Evolutionary conservation across 768 basidiomycete species (phyloP).

Genomic region (Terana coerulea): DNA sequence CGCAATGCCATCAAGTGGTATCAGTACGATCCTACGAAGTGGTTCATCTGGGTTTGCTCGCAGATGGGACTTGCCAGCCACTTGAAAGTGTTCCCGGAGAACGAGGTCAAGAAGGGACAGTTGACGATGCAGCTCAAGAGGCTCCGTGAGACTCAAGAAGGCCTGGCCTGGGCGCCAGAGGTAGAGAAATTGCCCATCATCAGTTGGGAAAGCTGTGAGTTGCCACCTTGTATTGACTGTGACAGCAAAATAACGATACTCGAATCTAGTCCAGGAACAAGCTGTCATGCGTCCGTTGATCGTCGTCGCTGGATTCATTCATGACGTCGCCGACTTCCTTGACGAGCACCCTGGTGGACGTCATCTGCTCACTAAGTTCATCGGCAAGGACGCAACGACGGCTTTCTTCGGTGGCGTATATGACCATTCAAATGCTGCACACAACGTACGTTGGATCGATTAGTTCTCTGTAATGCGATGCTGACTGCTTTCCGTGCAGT

Average conservation of each 20-base stretch:
- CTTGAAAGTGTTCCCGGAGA: constrained; percentile 66
- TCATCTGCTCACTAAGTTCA: constrained; percentile 76
- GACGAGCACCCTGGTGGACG: constrained; percentile 92
- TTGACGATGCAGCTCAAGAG: constrained; percentile 93
- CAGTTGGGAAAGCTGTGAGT: constrained; percentile 82
- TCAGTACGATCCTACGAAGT: constrained; percentile 91
- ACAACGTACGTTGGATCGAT: constrained; percentile 52
- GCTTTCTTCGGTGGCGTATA: constrained; percentile 94
- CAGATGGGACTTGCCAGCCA: constrained; percentile 56
- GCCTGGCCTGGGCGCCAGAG: constrained; percentile 75
- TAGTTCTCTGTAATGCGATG: background rate
- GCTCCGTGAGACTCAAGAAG: constrained; percentile 73
- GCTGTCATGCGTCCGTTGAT: constrained; percentile 75
- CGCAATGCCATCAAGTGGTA: constrained; percentile 95
- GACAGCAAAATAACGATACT: background rate
- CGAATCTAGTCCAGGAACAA: constrained; percentile 67
- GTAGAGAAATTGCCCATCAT: constrained; percentile 75
- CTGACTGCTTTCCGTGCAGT: constrained; percentile 20
- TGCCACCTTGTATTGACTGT: background rate
- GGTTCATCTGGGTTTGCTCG: constrained; percentile 73
- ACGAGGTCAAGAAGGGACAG: constrained; percentile 81
- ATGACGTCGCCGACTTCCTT: constrained; percentile 80
- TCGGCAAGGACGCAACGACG: constrained; percentile 88
- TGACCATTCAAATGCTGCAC: constrained; percentile 85
- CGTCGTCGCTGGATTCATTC: constrained; percentile 89